Conservation (phyloP, 495 filamentous ascomycete species). For the Lophiostoma macrostomum region DNA sequence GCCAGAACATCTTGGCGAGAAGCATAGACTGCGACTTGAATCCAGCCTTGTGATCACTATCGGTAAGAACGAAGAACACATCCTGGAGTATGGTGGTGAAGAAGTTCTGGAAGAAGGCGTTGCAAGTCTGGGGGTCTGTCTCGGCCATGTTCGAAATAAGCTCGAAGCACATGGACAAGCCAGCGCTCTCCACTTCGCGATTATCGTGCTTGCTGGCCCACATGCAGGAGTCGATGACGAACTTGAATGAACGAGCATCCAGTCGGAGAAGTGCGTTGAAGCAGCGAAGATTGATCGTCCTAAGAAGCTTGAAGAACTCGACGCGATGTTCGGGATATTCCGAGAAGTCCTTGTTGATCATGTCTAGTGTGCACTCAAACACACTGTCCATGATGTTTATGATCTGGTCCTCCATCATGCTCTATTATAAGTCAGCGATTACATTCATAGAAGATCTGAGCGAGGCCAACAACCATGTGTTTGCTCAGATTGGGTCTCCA, state of each 20-base stretch:
- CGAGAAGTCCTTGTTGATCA: constrained; percentile 99
- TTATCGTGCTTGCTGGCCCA: constrained; percentile 99
- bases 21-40: constrained; percentile 97
- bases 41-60: constrained; percentile 96
- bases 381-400: constrained; percentile 97
- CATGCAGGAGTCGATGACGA: constrained; percentile 98
- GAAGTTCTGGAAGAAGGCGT: constrained; percentile 95
- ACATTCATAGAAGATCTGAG: constrained; percentile 39
- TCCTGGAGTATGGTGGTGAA: constrained; percentile 94
- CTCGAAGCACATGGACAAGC: constrained; percentile 98
- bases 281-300: constrained; percentile 93
- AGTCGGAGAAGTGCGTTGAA: constrained; percentile 91
- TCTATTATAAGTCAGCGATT: no score
- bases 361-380: constrained; percentile 96
- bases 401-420: constrained; percentile 96
- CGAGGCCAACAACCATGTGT: constrained; percentile 42
- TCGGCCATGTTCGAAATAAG: constrained; percentile 97
- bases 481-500: constrained; percentile 47
- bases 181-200: constrained; percentile 92
- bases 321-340: constrained; percentile 98
- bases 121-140: constrained; percentile 78
- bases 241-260: constrained; percentile 94
- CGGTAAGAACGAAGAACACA: constrained; percentile 96
- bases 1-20: constrained; percentile 92
- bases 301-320: constrained; percentile 94